Evolutionary conservation across 2,329 filamentous ascomycete species (phyloP).

Genomic region (Pyrenophora teres): DNA sequence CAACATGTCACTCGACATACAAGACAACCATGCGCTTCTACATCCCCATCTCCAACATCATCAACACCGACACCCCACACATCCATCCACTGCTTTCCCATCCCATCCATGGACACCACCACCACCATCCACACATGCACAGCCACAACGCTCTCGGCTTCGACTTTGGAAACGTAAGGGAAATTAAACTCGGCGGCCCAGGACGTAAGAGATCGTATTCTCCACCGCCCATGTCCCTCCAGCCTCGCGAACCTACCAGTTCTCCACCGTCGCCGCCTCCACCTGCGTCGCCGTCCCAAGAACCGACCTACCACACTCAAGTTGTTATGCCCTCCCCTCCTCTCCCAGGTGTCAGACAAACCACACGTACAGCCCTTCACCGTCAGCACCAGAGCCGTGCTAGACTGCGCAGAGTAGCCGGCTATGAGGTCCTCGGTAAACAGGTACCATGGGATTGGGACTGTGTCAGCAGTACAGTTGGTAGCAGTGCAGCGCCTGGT

Average conservation of each 20-base stretch:
- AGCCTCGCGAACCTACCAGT: conserved; percentile 1
- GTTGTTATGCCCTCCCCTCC: conserved; percentile 26
- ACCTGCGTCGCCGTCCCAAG: conserved; percentile 15
- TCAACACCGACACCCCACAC: conserved; percentile 22
- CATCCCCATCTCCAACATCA: conserved; percentile 26
- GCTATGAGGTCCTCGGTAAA: conserved; percentile 37
- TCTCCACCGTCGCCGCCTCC: conserved; percentile 2
- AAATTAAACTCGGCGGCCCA: conserved; percentile 23
- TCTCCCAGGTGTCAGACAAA: conserved; percentile 27
- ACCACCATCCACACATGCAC: conserved; percentile 8
- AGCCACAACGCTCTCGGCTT: background rate
- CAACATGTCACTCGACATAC: conserved; percentile 19
- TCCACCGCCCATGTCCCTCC: conserved; percentile 23
- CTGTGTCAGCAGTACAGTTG: conserved; percentile 37
- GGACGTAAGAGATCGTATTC: conserved; percentile 25
- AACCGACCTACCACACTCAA: conserved; percentile 39
- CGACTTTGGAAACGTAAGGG: background rate
- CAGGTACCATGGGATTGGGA: conserved; percentile 44
- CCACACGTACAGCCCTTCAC: conserved; percentile 33
- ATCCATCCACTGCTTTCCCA: conserved; percentile 36
- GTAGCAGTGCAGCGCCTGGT: conserved; percentile 15
- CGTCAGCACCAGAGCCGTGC: conserved; percentile 19
- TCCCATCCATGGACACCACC: conserved; percentile 22
- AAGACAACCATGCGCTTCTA: conserved; percentile 26
- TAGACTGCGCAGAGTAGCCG: conserved; percentile 33